These are phyloP conservation scores for Pseudonitzschia multiseries DNA, from an alignment of 108 stramenopile genomes.

Conservation along the genomic window DNA sequence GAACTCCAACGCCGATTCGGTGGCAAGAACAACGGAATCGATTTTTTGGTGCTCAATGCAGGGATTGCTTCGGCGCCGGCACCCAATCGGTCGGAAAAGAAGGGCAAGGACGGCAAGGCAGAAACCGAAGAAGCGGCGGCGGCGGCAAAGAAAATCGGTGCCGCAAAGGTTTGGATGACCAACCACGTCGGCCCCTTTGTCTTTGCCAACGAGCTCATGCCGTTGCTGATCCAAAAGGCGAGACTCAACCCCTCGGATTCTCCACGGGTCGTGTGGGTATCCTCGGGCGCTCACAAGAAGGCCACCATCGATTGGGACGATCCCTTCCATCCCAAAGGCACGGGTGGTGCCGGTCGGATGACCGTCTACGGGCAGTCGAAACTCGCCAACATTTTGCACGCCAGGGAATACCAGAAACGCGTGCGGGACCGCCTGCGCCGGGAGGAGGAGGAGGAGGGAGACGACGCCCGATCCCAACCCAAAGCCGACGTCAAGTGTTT, in stretches of 20 bases:
- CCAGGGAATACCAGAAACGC: conserved; percentile 10
- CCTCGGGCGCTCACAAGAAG: conserved; percentile 19
- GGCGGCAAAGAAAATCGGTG: not conserved
- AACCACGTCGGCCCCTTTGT: conserved; percentile 16
- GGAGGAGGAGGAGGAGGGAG: not conserved
- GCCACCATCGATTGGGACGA: conserved; percentile 8
- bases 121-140: not conserved
- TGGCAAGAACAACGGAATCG: not conserved
- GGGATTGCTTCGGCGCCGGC: not conserved
- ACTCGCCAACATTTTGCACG: conserved; percentile 19
- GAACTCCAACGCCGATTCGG: not conserved
- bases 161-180: conserved; percentile 17
- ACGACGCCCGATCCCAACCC: no score
- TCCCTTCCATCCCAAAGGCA: not conserved
- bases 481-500: conserved; percentile 16
- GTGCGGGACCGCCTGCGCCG: not conserved
- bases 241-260: not conserved
- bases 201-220: conserved; percentile 15
- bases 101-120: no score
- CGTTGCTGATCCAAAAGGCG: not conserved
- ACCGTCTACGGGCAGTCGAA: conserved; percentile 10
- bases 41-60: conserved; percentile 17
- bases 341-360: not conserved
- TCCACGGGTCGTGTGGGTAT: conserved; percentile 12
- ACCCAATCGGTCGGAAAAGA: not conserved